A percentile compares a stretch with the other conserved stretches of the same genome.
These are phyloP conservation scores for Teunomyces tritomae DNA, from an alignment of 805 yeast genomes.

Conservation along the genomic window DNA sequence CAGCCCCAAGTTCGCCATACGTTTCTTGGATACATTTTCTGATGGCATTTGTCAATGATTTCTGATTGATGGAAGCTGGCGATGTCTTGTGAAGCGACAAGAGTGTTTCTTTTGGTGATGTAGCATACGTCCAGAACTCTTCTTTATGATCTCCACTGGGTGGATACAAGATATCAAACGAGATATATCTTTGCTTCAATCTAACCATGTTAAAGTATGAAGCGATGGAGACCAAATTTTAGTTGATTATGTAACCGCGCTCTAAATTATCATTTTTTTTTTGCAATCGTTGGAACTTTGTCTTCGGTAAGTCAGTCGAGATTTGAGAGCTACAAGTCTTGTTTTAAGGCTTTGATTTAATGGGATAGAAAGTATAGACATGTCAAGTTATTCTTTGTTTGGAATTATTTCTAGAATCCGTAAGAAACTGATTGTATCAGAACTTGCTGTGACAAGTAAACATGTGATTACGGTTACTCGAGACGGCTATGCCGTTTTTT, in stretches of 20 bases:
- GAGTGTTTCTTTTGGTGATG: constrained; percentile 36
- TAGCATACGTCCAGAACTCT: constrained; percentile 20
- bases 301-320: too few relatives aligned
- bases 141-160: constrained; percentile 21
- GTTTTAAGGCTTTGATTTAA: too few relatives aligned
- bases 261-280: neutral
- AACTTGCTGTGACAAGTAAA: too few relatives aligned
- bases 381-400: too few relatives aligned
- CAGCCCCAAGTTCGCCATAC: constrained; percentile 80
- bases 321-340: too few relatives aligned
- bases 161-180: constrained; percentile 78
- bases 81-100: constrained; percentile 51
- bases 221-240: too few relatives aligned
- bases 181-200: constrained; percentile 76
- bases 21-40: constrained; percentile 55
- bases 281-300: neutral
- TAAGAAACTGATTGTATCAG: too few relatives aligned
- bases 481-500: too few relatives aligned
- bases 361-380: too few relatives aligned
- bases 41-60: constrained; percentile 51
- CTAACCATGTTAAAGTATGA: constrained; percentile 63
- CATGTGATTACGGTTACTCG: too few relatives aligned
- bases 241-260: too few relatives aligned
- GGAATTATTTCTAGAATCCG: too few relatives aligned
- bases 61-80: constrained; percentile 46